Conservation (phyloP, 345 rosid genomes). For the Gossypium arboreum region DNA sequence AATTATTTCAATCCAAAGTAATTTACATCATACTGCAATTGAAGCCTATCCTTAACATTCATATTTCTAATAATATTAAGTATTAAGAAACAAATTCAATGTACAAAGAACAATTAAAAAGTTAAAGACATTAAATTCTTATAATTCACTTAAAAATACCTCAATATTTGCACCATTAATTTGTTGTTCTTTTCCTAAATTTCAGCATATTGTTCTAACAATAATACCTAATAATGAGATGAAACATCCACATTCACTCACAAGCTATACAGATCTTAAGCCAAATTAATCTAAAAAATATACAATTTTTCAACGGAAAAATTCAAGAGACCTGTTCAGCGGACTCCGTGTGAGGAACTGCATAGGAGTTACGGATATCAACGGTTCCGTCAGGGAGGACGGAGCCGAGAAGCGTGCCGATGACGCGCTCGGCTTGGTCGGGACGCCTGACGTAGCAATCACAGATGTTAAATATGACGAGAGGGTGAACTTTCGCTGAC, state of each 20-base stretch:
- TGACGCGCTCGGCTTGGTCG: constrained; percentile 88
- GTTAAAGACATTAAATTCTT: background rate
- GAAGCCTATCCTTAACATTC: background rate
- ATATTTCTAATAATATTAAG: background rate
- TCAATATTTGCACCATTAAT: background rate
- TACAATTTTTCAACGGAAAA: background rate
- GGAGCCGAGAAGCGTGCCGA: constrained; percentile 95
- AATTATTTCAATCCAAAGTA: background rate
- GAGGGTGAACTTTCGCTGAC: constrained; percentile 75
- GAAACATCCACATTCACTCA: background rate
- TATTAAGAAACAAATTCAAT: background rate
- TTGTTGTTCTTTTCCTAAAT: background rate
- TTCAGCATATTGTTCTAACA: background rate
- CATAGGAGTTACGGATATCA: constrained; percentile 89
- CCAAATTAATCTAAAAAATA: background rate
- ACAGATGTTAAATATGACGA: constrained; percentile 88
- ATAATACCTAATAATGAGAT: too few species aligned
- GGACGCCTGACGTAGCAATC: constrained; percentile 94
- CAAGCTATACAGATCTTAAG: background rate
- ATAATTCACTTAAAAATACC: too few species aligned
- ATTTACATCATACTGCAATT: background rate
- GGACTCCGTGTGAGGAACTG: constrained; percentile 94
- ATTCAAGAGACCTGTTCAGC: constrained; percentile 59
- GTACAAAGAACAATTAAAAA: background rate
- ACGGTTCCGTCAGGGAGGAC: constrained; percentile 81